A percentile compares a stretch with the other conserved stretches of the same genome.
Conservation (phyloP, 2,329 filamentous ascomycete genomes). For the Trichoderma atrobrunneum region DNA sequence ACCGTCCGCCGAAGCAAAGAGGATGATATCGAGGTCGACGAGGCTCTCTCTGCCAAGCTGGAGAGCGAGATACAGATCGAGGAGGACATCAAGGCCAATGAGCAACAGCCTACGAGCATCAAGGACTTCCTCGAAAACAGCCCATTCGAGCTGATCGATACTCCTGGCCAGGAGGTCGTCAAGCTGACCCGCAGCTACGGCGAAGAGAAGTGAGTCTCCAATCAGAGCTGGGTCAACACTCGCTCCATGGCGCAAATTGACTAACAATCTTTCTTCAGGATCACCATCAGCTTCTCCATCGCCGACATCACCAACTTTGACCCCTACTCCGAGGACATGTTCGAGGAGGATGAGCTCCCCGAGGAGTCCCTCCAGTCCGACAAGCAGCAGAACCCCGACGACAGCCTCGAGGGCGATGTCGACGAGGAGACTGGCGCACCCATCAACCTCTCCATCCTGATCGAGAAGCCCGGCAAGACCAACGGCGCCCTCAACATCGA, state of each 20-base stretch:
- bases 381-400: slow-evolving; percentile 53
- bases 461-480: slow-evolving; percentile 76
- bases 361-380: slow-evolving; percentile 46
- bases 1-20: slow-evolving; percentile 37
- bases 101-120: slow-evolving; percentile 71
- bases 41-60: slow-evolving; percentile 83
- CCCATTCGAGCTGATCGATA: slow-evolving; percentile 79
- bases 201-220: slow-evolving; percentile 68
- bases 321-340: slow-evolving; percentile 39
- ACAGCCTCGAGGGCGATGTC: slow-evolving; percentile 45
- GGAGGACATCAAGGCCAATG: slow-evolving; percentile 70
- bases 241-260: neutral
- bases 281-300: slow-evolving; percentile 45
- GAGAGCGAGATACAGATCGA: slow-evolving; percentile 81
- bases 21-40: slow-evolving; percentile 56
- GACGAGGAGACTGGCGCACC: slow-evolving; percentile 65
- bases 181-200: slow-evolving; percentile 77
- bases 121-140: slow-evolving; percentile 86
- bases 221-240: neutral
- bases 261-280: slow-evolving; percentile 31
- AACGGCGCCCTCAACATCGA: slow-evolving; percentile 80
- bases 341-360: slow-evolving; percentile 41
- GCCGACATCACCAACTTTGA: slow-evolving; percentile 41
- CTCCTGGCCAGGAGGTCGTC: slow-evolving; percentile 82
- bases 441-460: slow-evolving; percentile 77